Percentiles rank a stretch among this genome's conserved stretches.
These are phyloP conservation scores for Fusarium sp. DNA, from an alignment of 2,329 filamentous ascomycete species.

Conservation along the genomic window DNA sequence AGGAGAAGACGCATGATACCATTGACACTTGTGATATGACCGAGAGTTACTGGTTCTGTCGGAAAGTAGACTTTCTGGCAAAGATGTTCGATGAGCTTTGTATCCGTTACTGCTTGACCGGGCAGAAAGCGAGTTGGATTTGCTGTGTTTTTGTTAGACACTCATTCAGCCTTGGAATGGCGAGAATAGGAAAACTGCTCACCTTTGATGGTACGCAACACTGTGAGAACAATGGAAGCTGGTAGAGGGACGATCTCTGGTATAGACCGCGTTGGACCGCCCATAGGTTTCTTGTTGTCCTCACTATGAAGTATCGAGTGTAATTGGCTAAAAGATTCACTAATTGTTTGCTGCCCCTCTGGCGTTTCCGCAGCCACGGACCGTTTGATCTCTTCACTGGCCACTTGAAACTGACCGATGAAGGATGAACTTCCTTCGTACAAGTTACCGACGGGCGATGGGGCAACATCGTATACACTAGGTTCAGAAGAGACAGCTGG, in stretches of 20 bases:
- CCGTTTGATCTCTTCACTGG: slow-evolving; percentile 29
- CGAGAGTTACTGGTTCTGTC: slow-evolving; percentile 30
- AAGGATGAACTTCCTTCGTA: slow-evolving; percentile 40
- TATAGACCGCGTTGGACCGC: background rate
- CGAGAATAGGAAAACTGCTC: background rate
- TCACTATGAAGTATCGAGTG: slow-evolving; percentile 7
- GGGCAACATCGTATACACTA: background rate
- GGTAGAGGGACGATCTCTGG: slow-evolving; percentile 19
- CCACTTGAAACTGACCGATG: slow-evolving; percentile 28
- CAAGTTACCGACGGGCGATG: background rate
- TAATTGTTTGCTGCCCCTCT: slow-evolving; percentile 30
- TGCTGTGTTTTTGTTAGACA: background rate
- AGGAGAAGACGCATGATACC: slow-evolving; percentile 25
- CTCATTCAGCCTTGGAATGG: background rate
- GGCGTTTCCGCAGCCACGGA: slow-evolving; percentile 24
- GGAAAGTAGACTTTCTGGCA: slow-evolving; percentile 40
- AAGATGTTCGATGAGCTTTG: slow-evolving; percentile 20
- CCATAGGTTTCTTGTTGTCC: background rate
- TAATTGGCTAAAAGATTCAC: slow-evolving; percentile 23
- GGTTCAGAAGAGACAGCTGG: slow-evolving; percentile 8
- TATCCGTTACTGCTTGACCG: slow-evolving; percentile 23
- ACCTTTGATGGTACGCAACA: slow-evolving; percentile 27
- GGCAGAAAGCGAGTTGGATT: slow-evolving; percentile 21
- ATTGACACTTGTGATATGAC: slow-evolving; percentile 29
- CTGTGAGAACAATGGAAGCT: slow-evolving; percentile 12